Base-by-base conservation (phyloP, 1,139 yeast species). In the Pichia sp. region DNA sequence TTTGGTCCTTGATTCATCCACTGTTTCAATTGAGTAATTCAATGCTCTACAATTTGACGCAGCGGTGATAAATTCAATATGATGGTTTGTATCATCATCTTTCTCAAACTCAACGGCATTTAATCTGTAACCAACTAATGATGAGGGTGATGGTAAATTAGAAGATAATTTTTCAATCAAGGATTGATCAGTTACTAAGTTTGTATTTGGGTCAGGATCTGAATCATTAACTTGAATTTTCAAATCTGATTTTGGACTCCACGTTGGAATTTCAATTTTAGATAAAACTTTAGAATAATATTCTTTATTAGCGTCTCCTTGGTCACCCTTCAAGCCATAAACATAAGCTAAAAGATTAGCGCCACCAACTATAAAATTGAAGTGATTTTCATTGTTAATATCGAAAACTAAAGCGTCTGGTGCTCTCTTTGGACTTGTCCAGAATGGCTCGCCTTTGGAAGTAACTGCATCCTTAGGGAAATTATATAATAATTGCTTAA, bases 391-490 rank as follows among this genome's bases (percentile, higher is more conserved):
- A 62, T 89, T 81, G 58, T 79, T 71, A 56, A 84, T 73, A 62
- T 89, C 95, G 65, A 92, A 90, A 18, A 58, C 72, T 54, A 89
- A 74, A 22, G 96, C 89, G 42, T 77, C 79, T 47, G 99, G 99
- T 23, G 96, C 96, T 66, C 98, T 82, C 71, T 92, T 92, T 41
- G 97, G 95, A 52, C 97, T 97, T 25, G 96, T 81, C 99, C 99
- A 92, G 70, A 92, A 92, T 56, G 95, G 94, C 35, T 85, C 90
- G 48, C 98, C 98, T 49, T 77, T 76, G 0, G 96, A 82, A 3
- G 97, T 92, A 48, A 77, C 82, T 7, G 97, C 95, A 68, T 92
- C 98, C 54, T 76, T 79, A 27, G 98, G 98, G 77, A 94, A 94
- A 65, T 90, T 90, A 74, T 79, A 92, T 57, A 94, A 75, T 58